Base-by-base conservation (phyloP, 768 basidiomycete genomes). In the Myochromella boudieri region DNA sequence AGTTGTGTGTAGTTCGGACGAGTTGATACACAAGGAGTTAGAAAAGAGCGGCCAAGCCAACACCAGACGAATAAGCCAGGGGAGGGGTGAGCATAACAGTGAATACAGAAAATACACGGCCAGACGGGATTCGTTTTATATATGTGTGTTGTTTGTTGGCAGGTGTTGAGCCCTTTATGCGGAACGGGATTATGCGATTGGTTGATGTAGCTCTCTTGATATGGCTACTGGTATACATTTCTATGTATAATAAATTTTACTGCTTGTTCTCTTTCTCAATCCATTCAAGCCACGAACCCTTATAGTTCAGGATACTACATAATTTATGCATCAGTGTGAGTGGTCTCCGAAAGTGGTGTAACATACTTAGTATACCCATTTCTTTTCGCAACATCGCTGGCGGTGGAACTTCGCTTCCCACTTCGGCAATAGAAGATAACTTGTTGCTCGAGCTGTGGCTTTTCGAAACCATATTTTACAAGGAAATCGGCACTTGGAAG, bases 201-300 rank as follows among this genome's bases (percentile, higher is more conserved):
- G 74, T 59, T 68, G 53, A 49, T 50, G 27, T 33, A 8, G 8
- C 8, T 29, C 8, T 8, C 8, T 29, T 8, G 28, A 14, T 29
- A 14, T 29, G 28, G 18, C 33, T 17, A 34, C 33, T 34, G n/a
- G 6, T n/a, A 34, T 37, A 28, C 31, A 15, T 0, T 12, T 24
- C 15, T 17, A 34, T 42, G 15, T 29, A 8, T 14, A 6, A 24
- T 28, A 20, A 25, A 24, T 18, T 15, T 36, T 55, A 50, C 31
- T 54, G 67, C 39, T 66, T 70, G 52, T 58, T 74, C 58, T 72
- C 72, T 53, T 70, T 82, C 61, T 70, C 71, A 10, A 79, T 76
- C 92, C 92, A 95, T 55, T 95, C 89, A 43, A 91, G 64, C 90
- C 91, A 95, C 15, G 88, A 91, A 7, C 92, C 92, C 54, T 78